Evolutionary conservation across 345 rosid genomes (phyloP), one percentile per base, ranked within the genome.

Genomic region (Euphorbia peplus): DNA sequence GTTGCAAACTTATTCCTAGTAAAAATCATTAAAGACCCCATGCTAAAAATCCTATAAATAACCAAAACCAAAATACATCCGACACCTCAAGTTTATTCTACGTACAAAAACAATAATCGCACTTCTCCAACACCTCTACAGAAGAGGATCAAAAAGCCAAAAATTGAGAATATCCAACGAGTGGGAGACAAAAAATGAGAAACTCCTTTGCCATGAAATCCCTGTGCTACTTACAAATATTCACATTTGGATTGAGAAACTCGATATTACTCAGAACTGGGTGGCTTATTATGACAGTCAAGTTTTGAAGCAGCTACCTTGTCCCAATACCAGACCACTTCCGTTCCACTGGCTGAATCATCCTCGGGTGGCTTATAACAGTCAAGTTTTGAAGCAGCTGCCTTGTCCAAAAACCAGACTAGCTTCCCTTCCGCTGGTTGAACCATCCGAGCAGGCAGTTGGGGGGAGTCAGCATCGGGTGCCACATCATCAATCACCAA

Each of bases 371-470:
- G 57, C 54, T 75, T 71, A 51, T 67, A n/a, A 42, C 84, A 47
- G 13, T 84, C 75, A 10, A 93, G 91, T 77, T 84, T 83, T 15
- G 90, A 88, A 21, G 88, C 95, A 19, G 98, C 97, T 12, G 70
- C 80, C 80, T 80, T 86, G 81, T 93, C 98, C 81, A 91, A 63
- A 78, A 93, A 91, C 97, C 98, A 93, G 5, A 83, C 84, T 75
- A 88, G 70, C 81, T 82, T 86, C 70, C 95, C 92, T 15, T 76
- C 76, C 15, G 74, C 69, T 4, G 90, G 97, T 71, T 87, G 85
- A 72, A 88, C 84, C 88, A 83, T 70, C 72, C 87, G 73, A 24
- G 92, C 89, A 63, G 98, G 96, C 63, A 85, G 66, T 32, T 82
- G 65, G 9, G 77, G 74, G 80, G 70, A 63, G 29, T n/a, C n/a